Base-by-base conservation (phyloP, 1,139 yeast species). In the Geotrichum citri-aurantii region DNA sequence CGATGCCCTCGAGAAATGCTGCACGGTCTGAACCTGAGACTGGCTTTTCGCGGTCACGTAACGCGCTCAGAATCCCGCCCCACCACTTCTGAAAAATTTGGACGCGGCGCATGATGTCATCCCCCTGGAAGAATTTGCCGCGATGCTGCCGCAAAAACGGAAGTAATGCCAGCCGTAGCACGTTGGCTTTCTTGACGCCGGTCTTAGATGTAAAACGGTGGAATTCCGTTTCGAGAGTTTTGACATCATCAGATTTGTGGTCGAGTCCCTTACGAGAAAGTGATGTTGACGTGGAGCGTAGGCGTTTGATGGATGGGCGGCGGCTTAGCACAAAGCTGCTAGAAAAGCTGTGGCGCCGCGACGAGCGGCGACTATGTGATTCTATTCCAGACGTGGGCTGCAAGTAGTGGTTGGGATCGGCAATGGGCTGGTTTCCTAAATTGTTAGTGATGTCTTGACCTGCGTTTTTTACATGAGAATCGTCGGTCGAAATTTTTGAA, bases 1-100 rank as follows among this genome's bases (percentile, higher is more conserved):
- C 84, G 3, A 89, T 75, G 57, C 88, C 85, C 68, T 89, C 96
- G 59, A 86, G 74, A 68, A 84, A 87, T 11, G 90, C 91, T 54
- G 85, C 80, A 59, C 86, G 75, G 70, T 89, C 96, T 1, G 79
- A 69, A 8, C 77, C 75, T 0, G 81, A 71, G 1, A 81, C 71
- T 55, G 73, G 69, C 65, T 66, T 66, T 60, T 63, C 64, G 26
- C 64, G 63, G 42, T 71, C 70, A 11, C 69, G 69, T 57, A 82
- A 70, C 8, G 79, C 76, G 8, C 71, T 69, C 23, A 86, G 70
- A n/a, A 85, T 71, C 23, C 81, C 77, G 10, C 73, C 67, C 93
- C 93, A 87, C 95, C 95, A 87, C 65, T 78, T 79, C 26, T 79
- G 71, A 23, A 86, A 72, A 6, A 81, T 74, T 46, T 63, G 64